These are phyloP conservation scores for Candida morakotiae DNA, from an alignment of 805 yeast species.

Conservation along the genomic window DNA sequence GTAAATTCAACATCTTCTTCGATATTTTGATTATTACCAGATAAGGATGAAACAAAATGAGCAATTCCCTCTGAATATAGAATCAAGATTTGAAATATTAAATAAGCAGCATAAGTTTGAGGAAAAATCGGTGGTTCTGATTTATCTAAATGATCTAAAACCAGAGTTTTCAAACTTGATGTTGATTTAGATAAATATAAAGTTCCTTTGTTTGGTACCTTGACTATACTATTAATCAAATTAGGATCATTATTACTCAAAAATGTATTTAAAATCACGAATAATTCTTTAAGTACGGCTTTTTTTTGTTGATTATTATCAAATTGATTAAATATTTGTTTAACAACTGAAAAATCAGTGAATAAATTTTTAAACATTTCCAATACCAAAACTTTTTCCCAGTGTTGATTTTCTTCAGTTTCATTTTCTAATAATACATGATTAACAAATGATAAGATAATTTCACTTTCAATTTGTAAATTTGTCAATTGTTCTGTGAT, in stretches of 20 bases:
- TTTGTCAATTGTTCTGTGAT: conserved; percentile 53
- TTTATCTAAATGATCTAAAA: conserved; percentile 79
- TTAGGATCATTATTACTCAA: conserved; percentile 17
- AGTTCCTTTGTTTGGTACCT: conserved; percentile 1
- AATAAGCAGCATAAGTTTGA: conserved; percentile 51
- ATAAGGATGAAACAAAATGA: conserved; percentile 42
- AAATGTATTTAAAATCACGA: conserved; percentile 27
- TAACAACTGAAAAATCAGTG: conserved; percentile 50
- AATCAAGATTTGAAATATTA: conserved; percentile 52
- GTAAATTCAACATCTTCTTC: conserved; percentile 35
- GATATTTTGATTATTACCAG: conserved; percentile 19
- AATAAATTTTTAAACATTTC: conserved; percentile 67
- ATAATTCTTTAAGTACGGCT: conserved; percentile 54
- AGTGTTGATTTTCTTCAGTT: conserved; percentile 43
- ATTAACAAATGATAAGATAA: conserved; percentile 68
- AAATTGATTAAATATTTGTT: conserved; percentile 54
- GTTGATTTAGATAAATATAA: conserved; percentile 33
- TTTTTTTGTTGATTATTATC: conserved; percentile 56
- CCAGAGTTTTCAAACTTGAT: conserved; percentile 49
- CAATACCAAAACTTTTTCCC: conserved; percentile 73
- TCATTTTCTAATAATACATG: conserved; percentile 52
- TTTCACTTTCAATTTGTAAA: conserved; percentile 75
- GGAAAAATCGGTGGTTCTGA: conserved; percentile 68
- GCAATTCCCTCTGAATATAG: conserved; percentile 69
- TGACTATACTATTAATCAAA: conserved; percentile 16